Base-by-base conservation (phyloP, 2,329 filamentous ascomycete genomes). In the Blastomyces silverae region DNA sequence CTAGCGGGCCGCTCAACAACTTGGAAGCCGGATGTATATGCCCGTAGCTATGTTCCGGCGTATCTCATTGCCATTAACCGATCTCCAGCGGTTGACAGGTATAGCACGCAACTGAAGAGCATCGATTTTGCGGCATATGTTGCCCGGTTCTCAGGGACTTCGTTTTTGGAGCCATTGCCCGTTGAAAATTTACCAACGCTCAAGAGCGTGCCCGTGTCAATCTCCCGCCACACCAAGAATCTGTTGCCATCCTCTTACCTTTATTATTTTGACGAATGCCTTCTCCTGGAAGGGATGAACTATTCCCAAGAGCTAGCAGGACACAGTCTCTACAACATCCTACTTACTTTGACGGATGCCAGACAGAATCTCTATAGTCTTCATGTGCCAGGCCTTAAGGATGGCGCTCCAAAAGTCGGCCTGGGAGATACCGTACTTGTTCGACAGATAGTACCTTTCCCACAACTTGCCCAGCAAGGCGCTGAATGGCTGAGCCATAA, bases 21-120 rank as follows among this genome's bases (percentile, higher is more conserved):
- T 44, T 61, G 58, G 58, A 61, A 61, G 31, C 58, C 58, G 34
- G 69, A 73, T 56, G 66, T 73, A 25, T 71, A 71, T 64, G 69
- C 70, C 28, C 64, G 65, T 17, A 66, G 65, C 28, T 72, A 71
- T 64, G 66, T 71, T 17, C 71, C 70, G 8, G 61, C 65, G 20
- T 70, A 70, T 61, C 67, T 73, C 11, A 55, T 65, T 56, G 72
- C 71, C 17, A 67, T 73, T 46, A 73, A 73, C 55, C 66, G 68
- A 42, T 71, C 71, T n/a, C 67, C 68, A 5, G 70, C 71, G 1
- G 65, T 67, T 31, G 53, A 66, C 15, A 64, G 65, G 13, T 59
- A 56, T 50, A 67, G 68, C 55, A 64, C 61, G n/a, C 64, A 58
- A 10, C 48, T 68, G 13, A 64, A 65, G 10, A 67, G 65, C 5